Conservation (phyloP, 345 rosid species). For the Arabis hirsuta region DNA sequence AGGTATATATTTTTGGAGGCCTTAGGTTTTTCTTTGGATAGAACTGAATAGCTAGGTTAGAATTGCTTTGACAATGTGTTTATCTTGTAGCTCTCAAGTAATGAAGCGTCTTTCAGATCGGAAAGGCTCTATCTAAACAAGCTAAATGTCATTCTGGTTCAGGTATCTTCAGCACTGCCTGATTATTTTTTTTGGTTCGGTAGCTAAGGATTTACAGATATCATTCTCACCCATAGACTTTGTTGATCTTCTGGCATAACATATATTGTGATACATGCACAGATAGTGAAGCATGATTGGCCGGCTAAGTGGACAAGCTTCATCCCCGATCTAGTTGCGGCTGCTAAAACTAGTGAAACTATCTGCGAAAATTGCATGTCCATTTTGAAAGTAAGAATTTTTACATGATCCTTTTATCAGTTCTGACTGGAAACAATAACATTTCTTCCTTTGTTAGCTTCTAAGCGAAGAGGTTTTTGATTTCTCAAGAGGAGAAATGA, state of each 20-base stretch:
- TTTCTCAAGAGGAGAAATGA: constrained; percentile 99
- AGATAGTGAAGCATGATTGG: constrained; percentile 99
- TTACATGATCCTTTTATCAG: constrained; percentile 22
- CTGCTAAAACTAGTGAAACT: constrained; percentile 99
- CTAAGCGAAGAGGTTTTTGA: constrained; percentile 99
- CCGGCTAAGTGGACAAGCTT: constrained; percentile 97
- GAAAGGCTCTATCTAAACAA: constrained; percentile 97
- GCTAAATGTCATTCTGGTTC: constrained; percentile 90
- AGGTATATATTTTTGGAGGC: constrained; percentile 52
- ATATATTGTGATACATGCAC: constrained; percentile 30
- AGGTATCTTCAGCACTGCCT: constrained; percentile 56
- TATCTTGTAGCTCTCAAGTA: constrained; percentile 76
- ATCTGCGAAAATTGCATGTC: constrained; percentile 99
- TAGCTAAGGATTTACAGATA: constrained; percentile 8
- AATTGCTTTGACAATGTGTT: constrained; percentile 17
- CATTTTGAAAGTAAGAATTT: constrained; percentile 73
- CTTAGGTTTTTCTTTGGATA: background rate
- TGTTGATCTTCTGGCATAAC: constrained; percentile 22
- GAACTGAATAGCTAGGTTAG: background rate
- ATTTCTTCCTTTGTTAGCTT: constrained; percentile 56
- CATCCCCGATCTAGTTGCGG: constrained; percentile 98
- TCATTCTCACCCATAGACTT: background rate
- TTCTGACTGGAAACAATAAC: constrained; percentile 27
- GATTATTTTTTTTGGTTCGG: constrained; percentile 1
- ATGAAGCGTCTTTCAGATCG: constrained; percentile 76